Conservation (phyloP, 257 asterid genomes). For the Nicotiana obtusifolia region DNA sequence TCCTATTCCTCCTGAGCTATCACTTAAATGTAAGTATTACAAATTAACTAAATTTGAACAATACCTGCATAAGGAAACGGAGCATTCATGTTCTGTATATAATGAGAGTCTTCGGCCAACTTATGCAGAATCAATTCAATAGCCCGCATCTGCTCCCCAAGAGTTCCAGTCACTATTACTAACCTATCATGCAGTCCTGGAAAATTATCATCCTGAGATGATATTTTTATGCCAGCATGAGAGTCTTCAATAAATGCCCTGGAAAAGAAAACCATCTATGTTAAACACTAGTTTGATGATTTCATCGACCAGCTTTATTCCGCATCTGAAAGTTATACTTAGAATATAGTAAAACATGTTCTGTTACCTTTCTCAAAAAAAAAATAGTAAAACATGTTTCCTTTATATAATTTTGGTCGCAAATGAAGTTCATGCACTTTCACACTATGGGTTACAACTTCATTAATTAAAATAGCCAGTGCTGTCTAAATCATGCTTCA, state of each 20-base stretch:
- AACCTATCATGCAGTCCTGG: constrained; percentile 91
- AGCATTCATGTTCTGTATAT: constrained; percentile 60
- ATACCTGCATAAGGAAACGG: constrained; percentile 83
- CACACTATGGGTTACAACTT: neutral
- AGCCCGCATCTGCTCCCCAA: constrained; percentile 74
- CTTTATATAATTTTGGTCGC: neutral
- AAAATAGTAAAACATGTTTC: neutral
- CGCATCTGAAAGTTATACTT: neutral
- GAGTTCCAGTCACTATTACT: constrained; percentile 66
- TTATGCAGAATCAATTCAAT: constrained; percentile 75
- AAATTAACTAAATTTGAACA: neutral
- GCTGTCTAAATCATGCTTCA: neutral
- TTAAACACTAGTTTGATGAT: neutral
- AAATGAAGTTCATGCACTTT: neutral
- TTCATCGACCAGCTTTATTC: neutral
- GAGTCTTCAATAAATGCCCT: constrained; percentile 76
- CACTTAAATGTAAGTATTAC: neutral
- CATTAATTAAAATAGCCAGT: neutral
- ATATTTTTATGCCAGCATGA: constrained; percentile 71
- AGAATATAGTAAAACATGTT: neutral
- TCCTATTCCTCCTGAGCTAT: neutral
- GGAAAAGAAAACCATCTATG: constrained; percentile 3
- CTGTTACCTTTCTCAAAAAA: too few relatives aligned
- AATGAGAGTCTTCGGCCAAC: constrained; percentile 67
- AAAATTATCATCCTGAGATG: constrained; percentile 68